Evolutionary conservation across 164 flowering plant genomes (phyloP), one percentile per base, ranked within the genome.

Genomic region (Stephania cephalantha): DNA sequence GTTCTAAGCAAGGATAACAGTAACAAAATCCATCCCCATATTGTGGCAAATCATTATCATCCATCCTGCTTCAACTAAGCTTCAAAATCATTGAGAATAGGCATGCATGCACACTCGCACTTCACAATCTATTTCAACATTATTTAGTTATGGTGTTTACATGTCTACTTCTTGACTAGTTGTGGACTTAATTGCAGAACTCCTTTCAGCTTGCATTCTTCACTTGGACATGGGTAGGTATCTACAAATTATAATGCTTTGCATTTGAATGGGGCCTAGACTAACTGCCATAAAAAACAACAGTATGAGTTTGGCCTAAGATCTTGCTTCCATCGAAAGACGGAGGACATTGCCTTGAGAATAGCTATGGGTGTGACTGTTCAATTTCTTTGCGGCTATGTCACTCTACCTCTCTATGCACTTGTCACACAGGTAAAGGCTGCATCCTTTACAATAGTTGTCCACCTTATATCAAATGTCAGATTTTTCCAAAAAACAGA

Each of bases 141-240:
- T 9, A 29, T 22, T 35, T 66, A 13, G 6, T 66, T 66, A 13
- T 66, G 10, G 42, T 4, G 12, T 68, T 53, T 58, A 42, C 17
- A 70, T 61, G 9, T 22, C 7, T 66, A 22, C 9, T 29, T 74
- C 46, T 17, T 74, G 44, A 71, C n/a, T 44, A 61, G 18, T 52
- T 74, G 73, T 42, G 75, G 74, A 11, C n/a, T 52, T 30, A 68
- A 45, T 73, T 83, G 80, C 89, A 90, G 95, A 91, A 89, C 74
- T 85, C 93, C 45, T 91, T 91, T 78, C 92, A 91, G 68, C 69
- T 91, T 74, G 90, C 92, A 73, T 87, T 89, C 83, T 89, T 91
- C 76, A 48, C 85, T 50, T 89, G 93, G 93, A 86, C 86, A 78
- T 88, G 89, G 90, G 93, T 91, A 82, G 29, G 89, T 69, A 77